Base-by-base conservation (phyloP, 768 basidiomycete species). In the Auricularia sp. region DNA sequence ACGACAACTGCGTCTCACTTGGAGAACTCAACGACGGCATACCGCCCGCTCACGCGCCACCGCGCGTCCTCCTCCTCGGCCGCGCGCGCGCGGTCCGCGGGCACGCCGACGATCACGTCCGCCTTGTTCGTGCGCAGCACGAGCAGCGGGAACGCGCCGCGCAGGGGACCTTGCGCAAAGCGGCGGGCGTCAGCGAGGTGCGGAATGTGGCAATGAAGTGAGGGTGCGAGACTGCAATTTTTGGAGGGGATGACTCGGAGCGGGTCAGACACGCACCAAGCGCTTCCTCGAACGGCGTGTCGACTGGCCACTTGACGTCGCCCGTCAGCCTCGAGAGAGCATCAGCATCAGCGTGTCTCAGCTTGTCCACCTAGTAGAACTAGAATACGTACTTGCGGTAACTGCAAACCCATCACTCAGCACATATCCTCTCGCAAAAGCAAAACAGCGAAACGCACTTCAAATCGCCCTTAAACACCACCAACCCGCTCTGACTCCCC, bases 51-150 rank as follows among this genome's bases (percentile, higher is more conserved):
- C 7, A 87, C 80, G 61, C 90, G 77, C 93, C 93, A 95, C 65
- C 84, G 85, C 70, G 84, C 82, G 5, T 78, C 86, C 66, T 73
- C 73, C 58, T 78, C 81, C 36, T 74, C 74, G 69, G 93, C 89
- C 3, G 95, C 75, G 61, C 79, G 87, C 0, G 84, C 91, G 1
- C 85, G 75, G 0, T 86, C 87, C 68, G 84, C 79, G 1, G 81
- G 76, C 2, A 99, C 79, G 0, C 93, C 96, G 33, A 91, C 92
- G 5, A 87, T 89, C 2, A 97, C 93, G 71, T 98, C 94, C 0
- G 96, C 96, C 74, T 99, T 99, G 79, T 89, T 92, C 1, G 96
- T 98, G 18, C 96, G 83, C 65, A 98, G 76, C 70, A 91, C 92
- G 33, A 98, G 76, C 7, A 97, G 72, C 0, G 90, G 88, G 76